Evolutionary conservation across 257 asterid species (phyloP).

Genomic region (Datura wrightii): DNA sequence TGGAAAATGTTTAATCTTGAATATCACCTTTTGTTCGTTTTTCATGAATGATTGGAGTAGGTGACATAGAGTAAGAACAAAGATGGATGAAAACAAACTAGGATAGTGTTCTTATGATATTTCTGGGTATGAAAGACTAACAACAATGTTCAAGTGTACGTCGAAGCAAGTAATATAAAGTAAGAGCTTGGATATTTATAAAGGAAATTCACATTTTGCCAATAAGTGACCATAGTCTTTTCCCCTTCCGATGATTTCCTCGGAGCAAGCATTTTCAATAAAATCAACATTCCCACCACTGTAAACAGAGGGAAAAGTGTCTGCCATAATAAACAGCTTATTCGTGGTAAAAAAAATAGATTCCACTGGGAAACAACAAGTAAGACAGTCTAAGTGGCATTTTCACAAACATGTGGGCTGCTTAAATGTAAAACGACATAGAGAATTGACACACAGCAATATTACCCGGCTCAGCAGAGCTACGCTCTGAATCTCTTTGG

Average conservation of each 20-base stretch:
- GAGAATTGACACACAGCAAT: no score
- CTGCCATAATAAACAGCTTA: no score
- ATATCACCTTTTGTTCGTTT: neutral
- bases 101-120: neutral
- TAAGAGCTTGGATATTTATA: no score
- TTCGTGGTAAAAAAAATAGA: no score
- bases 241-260: no score
- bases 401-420: conserved; percentile 53
- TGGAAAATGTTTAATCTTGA: neutral
- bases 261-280: no score
- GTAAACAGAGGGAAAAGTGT: no score
- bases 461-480: conserved; percentile 35
- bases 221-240: no score
- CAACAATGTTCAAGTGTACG: neutral
- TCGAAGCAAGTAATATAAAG: neutral
- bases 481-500: conserved; percentile 29
- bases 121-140: neutral
- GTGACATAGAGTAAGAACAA: neutral
- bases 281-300: no score
- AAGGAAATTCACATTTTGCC: no score
- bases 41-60: neutral
- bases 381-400: conserved; percentile 37
- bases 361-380: neutral
- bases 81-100: neutral
- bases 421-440: neutral